Base-by-base conservation (phyloP, 2,329 filamentous ascomycete species). In the Ophiostoma sp. region DNA sequence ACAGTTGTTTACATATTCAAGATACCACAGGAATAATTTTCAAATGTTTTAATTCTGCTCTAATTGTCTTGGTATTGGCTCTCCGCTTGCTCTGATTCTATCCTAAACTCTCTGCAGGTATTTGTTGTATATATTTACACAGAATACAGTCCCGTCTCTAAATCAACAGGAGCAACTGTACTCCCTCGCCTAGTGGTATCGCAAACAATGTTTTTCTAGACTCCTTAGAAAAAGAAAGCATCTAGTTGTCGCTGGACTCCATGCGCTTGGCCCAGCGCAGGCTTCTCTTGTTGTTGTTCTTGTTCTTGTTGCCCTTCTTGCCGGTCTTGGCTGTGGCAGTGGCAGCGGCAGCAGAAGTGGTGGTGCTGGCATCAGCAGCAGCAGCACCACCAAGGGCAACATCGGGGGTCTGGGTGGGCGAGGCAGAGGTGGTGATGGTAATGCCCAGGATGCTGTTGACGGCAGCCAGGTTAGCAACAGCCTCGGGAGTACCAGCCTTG, bases 381-480 rank as follows among this genome's bases (percentile, higher is more conserved):
- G n/a, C 64, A n/a, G 62, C 62, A 39, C 31, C 62, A 17, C 62
- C 52, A 27, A 64, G 60, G 15, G 6, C 39, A 20, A 66, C 68
- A 20, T 66, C 27, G 13, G 68, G 68, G 4, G 68, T 69, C 41
- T 69, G 68, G 36, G 64, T 57, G 20, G 68, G 60, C 39, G 60
- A 69, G 36, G 57, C 35, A 6, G 48, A 52, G n/a, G 68, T 69
- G 27, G 68, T 69, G 41, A 69, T 39, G 39, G 68, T 69, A 15
- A 69, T 35, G 39, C 27, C 57, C 60, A 69, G 60, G 27, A 69
- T 39, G 23, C 39, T 41, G 60, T 69, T 23, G 48, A 69, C 68
- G n/a, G 60, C 60, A 6, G 41, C 68, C 10, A 41, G 36, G 62
- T 69, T 69, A 17, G 64, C 60, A 44, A 39, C 4, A 6, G 62